Percentiles rank a stretch among this genome's conserved stretches.
Conservation (phyloP, 2,329 filamentous ascomycete genomes). For the Orbilia javanica region DNA sequence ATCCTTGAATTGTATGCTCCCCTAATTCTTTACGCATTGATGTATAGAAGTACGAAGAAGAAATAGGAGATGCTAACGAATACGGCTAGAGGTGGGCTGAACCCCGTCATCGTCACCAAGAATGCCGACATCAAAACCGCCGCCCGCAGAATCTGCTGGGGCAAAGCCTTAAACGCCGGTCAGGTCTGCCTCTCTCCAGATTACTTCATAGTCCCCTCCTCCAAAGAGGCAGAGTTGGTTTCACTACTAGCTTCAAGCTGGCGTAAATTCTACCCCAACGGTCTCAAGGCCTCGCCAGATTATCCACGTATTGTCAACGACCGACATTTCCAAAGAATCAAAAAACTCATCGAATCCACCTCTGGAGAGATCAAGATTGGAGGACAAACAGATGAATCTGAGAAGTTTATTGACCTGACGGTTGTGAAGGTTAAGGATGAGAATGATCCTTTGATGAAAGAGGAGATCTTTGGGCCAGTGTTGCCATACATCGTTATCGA, state of each 20-base stretch:
- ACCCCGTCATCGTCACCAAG: constrained; percentile 91
- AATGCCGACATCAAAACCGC: constrained; percentile 83
- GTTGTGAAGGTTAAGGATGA: constrained; percentile 83
- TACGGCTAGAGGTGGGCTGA: constrained; percentile 75
- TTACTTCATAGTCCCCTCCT: constrained; percentile 83
- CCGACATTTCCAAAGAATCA: constrained; percentile 82
- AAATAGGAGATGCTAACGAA: not conserved
- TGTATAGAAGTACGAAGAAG: not conserved
- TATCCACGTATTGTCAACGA: constrained; percentile 84
- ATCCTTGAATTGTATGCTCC: constrained; percentile 77
- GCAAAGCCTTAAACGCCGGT: constrained; percentile 85
- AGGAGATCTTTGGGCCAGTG: constrained; percentile 95
- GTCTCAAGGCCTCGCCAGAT: constrained; percentile 81
- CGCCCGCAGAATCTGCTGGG: constrained; percentile 87
- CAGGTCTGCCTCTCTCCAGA: constrained; percentile 95
- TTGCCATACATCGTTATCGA: constrained; percentile 74
- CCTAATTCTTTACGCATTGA: not conserved
- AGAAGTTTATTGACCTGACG: constrained; percentile 90
- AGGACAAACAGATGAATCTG: constrained; percentile 81
- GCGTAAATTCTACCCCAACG: constrained; percentile 84
- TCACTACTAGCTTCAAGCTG: constrained; percentile 78
- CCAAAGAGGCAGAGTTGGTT: constrained; percentile 73
- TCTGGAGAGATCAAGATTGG: constrained; percentile 88
- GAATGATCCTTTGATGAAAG: constrained; percentile 80
- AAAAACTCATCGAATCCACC: constrained; percentile 88